Conservation (phyloP, 768 basidiomycete genomes). For the Phallus indusiatus region DNA sequence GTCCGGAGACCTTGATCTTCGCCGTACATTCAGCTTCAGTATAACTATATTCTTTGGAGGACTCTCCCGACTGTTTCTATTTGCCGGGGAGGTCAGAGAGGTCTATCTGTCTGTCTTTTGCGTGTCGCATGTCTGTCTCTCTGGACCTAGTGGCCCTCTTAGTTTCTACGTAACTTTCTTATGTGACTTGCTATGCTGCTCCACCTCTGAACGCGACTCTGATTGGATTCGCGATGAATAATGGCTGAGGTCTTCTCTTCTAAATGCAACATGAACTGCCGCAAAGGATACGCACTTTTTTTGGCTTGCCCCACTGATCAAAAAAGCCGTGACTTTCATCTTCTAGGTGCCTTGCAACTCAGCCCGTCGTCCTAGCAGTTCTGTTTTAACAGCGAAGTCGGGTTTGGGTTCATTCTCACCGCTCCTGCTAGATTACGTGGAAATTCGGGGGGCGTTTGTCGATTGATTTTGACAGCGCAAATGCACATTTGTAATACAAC, state of each 20-base stretch:
- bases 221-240: not conserved
- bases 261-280: not conserved
- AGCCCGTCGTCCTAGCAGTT: too few species aligned
- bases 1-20: constrained; percentile 6
- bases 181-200: not conserved
- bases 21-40: constrained; percentile 16
- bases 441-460: too few species aligned
- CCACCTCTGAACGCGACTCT: not conserved
- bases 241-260: not conserved
- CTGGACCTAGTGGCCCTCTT: not conserved
- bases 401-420: too few species aligned
- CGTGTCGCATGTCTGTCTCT: not conserved
- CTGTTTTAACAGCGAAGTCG: too few species aligned
- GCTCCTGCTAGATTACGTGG: too few species aligned
- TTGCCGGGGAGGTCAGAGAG: not conserved
- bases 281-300: too few species aligned
- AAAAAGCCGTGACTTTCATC: too few species aligned
- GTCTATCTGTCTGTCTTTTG: not conserved
- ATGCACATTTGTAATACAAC: too few species aligned
- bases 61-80: not conserved
- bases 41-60: not conserved
- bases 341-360: too few species aligned
- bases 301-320: too few species aligned
- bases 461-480: too few species aligned
- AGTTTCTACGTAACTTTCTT: not conserved